Evolutionary conservation across 108 stramenopile species (phyloP), one percentile per base, ranked within the genome.

Genomic region (Stephanodiscus minutulus): DNA sequence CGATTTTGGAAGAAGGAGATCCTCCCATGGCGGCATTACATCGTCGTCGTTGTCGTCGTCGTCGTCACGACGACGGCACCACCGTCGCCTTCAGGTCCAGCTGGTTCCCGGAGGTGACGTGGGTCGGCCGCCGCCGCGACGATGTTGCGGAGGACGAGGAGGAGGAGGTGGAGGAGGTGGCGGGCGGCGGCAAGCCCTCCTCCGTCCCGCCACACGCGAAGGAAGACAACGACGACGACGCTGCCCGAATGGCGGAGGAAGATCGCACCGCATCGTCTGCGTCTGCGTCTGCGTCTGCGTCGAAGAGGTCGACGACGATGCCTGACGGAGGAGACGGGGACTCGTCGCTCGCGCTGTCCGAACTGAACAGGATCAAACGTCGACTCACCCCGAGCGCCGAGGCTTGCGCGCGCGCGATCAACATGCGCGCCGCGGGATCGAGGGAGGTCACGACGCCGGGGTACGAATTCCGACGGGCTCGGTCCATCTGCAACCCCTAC

Each of bases 401-500:
- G 54, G 60, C 47, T 43, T 85, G 82, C 47, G 82, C 82, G 1
- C 15, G 64, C 27, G 67, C 49, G 20, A 20, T 75, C 58, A 73
- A 79, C 27, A 7, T 31, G 39, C 43, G 52, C 61, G 62, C 17
- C 59, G 82, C 0, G 37, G 54, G 5, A 6, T 39, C 44, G 7
- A 6, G 52, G 31, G 24, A 47, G 3, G 9, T 28, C 3, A 74
- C 73, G 1, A 67, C 53, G 50, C 56, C 60, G 17, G 35, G 20
- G 9, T 66, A 58, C 37, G 89, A 85, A 66, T 94, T 94, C 66
- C 74, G 66, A 36, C 49, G 57, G 41, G 90, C 93, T 24, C 76
- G 93, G 66, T 59, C 79, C 18, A 33, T 64, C 15, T 86, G 88
- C 72, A 95, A 95, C 66, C 88, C 88, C 3, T 85, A 85, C 63